A percentile compares a stretch with the other conserved stretches of the same genome.
These are phyloP conservation scores for Monoraphidium neglectum DNA, from an alignment of 139 green algal genomes.

Conservation along the genomic window DNA sequence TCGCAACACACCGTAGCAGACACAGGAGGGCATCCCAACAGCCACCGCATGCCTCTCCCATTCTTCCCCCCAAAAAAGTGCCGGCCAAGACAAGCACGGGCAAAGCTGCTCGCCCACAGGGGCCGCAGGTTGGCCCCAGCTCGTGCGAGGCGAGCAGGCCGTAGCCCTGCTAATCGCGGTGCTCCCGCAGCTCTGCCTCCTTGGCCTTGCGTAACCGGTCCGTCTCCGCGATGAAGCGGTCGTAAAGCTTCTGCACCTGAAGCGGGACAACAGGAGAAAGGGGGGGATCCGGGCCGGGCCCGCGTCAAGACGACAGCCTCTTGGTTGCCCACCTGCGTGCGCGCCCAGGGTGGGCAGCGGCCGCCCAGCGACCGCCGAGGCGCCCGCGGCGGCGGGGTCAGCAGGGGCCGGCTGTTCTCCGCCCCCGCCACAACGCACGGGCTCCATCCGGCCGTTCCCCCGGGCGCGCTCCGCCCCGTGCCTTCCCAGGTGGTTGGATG, in stretches of 20 bases:
- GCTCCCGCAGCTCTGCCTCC: slow-evolving; percentile 39
- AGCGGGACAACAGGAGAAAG: not conserved
- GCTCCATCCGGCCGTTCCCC: not conserved
- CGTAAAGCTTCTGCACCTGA: slow-evolving; percentile 40
- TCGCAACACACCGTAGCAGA: too few relatives aligned
- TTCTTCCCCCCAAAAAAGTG: not conserved
- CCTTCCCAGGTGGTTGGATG: not conserved
- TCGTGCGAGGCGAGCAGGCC: not conserved
- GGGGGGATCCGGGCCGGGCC: not conserved
- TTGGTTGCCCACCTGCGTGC: not conserved
- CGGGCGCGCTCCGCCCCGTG: not conserved
- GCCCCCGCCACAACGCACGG: not conserved
- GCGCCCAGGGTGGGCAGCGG: not conserved
- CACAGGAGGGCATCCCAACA: too few relatives aligned
- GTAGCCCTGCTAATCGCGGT: slow-evolving; percentile 2
- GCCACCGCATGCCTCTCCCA: not conserved
- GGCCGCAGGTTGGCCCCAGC: not conserved
- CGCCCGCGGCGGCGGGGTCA: not conserved
- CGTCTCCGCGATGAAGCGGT: slow-evolving; percentile 40
- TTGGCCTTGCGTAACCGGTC: slow-evolving; percentile 36
- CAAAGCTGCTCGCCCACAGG: not conserved
- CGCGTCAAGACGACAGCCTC: not conserved
- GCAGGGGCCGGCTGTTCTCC: not conserved
- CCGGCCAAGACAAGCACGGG: not conserved
- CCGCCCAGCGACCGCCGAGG: not conserved